Evolutionary conservation across 306 rosid genomes (phyloP), one percentile per base, ranked within the genome.

Genomic region (Inga laurina): DNA sequence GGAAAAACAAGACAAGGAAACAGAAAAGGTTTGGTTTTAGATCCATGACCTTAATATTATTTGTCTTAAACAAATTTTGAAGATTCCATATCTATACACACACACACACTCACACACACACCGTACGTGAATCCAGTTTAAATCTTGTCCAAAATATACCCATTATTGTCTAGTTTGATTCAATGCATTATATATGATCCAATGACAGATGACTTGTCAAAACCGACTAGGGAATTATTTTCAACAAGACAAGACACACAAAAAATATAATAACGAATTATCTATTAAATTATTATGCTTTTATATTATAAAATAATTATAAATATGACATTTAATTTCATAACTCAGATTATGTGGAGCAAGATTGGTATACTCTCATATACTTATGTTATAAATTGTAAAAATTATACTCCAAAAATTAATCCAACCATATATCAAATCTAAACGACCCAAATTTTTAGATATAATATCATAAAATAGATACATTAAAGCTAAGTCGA

Each of bases 401-500:
- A 27, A 27, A 27, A 27, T 27, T 27, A 27, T 27, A 0, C 30
- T 27, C 1, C 30, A 27, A 27, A 27, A 27, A 27, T 27, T 27
- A 27, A 27, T 27, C 30, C 30, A 27, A 27, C 0, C 1, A 0
- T 1, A 27, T 1, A 27, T 27, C 30, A 85, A 82, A 64, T 87
- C 59, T 68, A 75, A 49, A 76, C 32, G 45, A 68, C 37, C 59
- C 32, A 9, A 0, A 66, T 51, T 82, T 81, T 49, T 37, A 56
- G 85, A 86, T 32, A 57, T 57, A 80, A 87, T 35, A 76, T 44
- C 11, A 8, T 44, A 10, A 44, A 11, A 48, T 48, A 52, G 19
- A 52, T 52, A 1, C 75, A 61, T 62, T 62, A 54, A 83, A 85
- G 91, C 62, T 71, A n/a, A 91, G 95, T 93, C 91, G 92, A 91